A percentile compares a stretch with the other conserved stretches of the same genome.
Evolutionary conservation across 441 rosid species (phyloP).

Genomic region (Corymbia citriodora): DNA sequence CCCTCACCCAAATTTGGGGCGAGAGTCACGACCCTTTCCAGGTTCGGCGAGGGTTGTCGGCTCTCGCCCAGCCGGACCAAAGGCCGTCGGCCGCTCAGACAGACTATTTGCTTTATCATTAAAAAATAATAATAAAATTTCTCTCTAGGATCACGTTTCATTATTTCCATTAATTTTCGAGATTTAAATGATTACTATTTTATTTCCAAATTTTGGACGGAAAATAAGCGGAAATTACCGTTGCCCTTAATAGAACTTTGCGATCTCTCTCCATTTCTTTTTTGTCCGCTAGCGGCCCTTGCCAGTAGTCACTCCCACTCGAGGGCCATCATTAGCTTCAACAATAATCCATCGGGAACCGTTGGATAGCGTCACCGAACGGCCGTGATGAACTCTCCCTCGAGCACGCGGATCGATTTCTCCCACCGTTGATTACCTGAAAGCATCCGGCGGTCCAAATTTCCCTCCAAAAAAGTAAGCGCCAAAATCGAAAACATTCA

Average conservation of each 20-base stretch:
- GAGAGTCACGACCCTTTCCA: no score
- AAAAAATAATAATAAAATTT: background rate
- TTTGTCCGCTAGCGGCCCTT: background rate
- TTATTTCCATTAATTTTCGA: background rate
- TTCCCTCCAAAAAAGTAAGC: background rate
- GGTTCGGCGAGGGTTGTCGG: no score
- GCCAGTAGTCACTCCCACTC: background rate
- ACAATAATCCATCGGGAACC: background rate
- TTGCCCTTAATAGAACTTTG: no score
- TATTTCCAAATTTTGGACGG: background rate
- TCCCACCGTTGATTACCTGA: background rate
- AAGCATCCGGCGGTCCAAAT: background rate
- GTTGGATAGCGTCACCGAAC: background rate
- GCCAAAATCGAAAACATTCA: background rate
- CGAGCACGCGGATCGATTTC: slow-evolving; percentile 10
- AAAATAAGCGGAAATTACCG: background rate
- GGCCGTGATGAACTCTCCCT: background rate
- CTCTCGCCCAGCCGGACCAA: no score
- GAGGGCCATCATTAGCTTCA: background rate
- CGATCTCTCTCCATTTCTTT: background rate
- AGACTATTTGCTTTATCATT: background rate
- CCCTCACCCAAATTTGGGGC: no score
- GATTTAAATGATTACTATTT: background rate
- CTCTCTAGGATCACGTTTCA: background rate
- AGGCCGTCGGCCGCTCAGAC: no score